Evolutionary conservation across 225 moss, liverwort and hornwort species (phyloP).

Genomic region (Marchantia polymorpha): DNA sequence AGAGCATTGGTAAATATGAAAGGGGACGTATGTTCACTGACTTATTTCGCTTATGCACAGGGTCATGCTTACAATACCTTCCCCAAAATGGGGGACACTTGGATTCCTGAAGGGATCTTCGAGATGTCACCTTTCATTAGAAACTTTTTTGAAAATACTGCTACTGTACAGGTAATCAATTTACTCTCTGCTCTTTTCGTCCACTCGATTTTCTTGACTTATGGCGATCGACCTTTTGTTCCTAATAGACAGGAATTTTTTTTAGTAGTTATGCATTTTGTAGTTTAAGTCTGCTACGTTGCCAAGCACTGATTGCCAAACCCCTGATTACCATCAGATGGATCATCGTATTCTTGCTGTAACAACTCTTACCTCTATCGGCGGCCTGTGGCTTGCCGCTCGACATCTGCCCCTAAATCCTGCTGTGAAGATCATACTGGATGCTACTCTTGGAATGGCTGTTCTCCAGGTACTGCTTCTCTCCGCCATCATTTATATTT

Average conservation of each 20-base stretch:
- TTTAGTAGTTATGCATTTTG: not conserved
- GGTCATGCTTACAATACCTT: constrained; percentile 95
- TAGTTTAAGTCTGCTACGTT: not conserved
- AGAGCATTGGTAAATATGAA: not conserved
- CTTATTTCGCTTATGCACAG: constrained; percentile 29
- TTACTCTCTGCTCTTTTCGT: not conserved
- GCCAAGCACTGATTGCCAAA: too few species aligned
- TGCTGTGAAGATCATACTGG: constrained; percentile 53
- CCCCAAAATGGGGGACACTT: constrained; percentile 92
- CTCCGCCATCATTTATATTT: not conserved
- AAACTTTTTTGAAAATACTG: constrained; percentile 95
- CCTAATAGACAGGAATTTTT: not conserved
- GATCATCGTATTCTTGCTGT: constrained; percentile 92
- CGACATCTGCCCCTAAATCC: constrained; percentile 65
- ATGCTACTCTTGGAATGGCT: constrained; percentile 82
- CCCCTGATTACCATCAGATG: constrained; percentile 43
- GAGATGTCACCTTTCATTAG: constrained; percentile 84
- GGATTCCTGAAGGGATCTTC: constrained; percentile 81
- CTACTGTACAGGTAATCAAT: constrained; percentile 76
- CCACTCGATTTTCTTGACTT: not conserved
- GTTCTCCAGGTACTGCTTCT: constrained; percentile 60
- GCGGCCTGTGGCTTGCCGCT: constrained; percentile 71
- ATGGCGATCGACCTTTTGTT: too few species aligned
- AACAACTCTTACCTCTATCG: constrained; percentile 59
- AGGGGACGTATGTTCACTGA: not conserved